phyloP scores from a whole-genome alignment of 192 early-diverging fungal species.

The Martensiomyces pterosporus region DNA sequence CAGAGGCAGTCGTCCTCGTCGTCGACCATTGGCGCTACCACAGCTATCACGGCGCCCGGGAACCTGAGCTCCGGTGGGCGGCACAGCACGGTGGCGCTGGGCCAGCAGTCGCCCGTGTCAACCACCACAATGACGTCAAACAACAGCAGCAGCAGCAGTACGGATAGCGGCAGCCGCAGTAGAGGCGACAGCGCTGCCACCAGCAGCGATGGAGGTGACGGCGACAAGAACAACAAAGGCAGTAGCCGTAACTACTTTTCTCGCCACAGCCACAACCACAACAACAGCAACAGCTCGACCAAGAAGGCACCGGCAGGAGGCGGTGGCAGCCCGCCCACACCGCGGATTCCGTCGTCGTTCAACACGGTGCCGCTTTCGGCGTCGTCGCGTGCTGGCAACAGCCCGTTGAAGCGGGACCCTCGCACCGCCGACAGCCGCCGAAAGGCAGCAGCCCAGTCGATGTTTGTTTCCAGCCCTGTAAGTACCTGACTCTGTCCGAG shows the following conservation, averaged over 20 bases:
- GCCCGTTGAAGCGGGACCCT: slow-evolving; percentile 4
- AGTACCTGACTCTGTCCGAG: slow-evolving; percentile 9
- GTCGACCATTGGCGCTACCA: slow-evolving; percentile 13
- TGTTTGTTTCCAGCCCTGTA: slow-evolving; percentile 34
- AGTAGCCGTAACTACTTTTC: slow-evolving; percentile 7
- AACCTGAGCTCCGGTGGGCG: too few species aligned
- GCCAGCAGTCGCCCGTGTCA: slow-evolving; percentile 17
- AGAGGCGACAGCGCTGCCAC: slow-evolving; percentile 6
- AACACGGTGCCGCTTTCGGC: too few species aligned
- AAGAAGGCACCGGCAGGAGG: too few species aligned
- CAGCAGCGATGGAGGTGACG: slow-evolving; percentile 2
- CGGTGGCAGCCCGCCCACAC: too few species aligned
- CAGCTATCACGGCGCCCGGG: too few species aligned
- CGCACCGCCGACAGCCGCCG: slow-evolving; percentile 24
- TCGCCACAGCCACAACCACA: slow-evolving; percentile 8
- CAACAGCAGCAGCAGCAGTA: slow-evolving; percentile 10
- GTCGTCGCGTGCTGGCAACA: too few species aligned
- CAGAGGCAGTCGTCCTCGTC: slow-evolving; percentile 14
- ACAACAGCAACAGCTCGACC: slow-evolving; percentile 4
- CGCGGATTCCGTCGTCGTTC: too few species aligned
- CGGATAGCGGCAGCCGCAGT: slow-evolving; percentile 9
- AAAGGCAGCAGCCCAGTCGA: slow-evolving; percentile 32
- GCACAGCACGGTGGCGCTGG: too few species aligned
- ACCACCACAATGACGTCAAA: slow-evolving; percentile 8
- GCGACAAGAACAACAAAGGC: slow-evolving; percentile 3